These are phyloP conservation scores for Pseudocercospora macadamiae DNA, from an alignment of 2,329 filamentous ascomycete species.

Conservation along the genomic window DNA sequence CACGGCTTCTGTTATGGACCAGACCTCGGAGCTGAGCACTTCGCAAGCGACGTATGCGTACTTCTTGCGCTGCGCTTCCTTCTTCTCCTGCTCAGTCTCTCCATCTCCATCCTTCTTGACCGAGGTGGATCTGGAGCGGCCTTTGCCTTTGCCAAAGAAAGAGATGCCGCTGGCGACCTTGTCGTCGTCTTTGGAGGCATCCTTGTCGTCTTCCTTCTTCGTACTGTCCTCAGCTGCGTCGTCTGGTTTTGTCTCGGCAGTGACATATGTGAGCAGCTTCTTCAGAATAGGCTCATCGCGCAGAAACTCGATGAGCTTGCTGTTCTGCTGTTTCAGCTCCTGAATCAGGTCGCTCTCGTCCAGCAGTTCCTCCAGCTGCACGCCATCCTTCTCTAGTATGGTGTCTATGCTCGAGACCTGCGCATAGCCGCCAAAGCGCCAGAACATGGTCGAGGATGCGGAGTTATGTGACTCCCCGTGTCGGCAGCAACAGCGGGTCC, in stretches of 20 bases:
- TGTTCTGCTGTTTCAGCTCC: slow-evolving; percentile 97
- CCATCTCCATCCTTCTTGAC: slow-evolving; percentile 43
- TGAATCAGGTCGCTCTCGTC: slow-evolving; percentile 96
- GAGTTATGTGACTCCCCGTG: slow-evolving; percentile 15
- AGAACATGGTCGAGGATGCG: slow-evolving; percentile 78
- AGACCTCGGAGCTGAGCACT: slow-evolving; percentile 91
- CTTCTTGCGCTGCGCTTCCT: slow-evolving; percentile 87
- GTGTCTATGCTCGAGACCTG: slow-evolving; percentile 96
- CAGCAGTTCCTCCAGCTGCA: slow-evolving; percentile 91
- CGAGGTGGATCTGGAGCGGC: slow-evolving; percentile 46
- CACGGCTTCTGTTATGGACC: slow-evolving; percentile 92
- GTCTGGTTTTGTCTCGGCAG: slow-evolving; percentile 69
- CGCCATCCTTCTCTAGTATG: slow-evolving; percentile 92
- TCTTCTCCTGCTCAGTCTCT: slow-evolving; percentile 65
- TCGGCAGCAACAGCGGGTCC: slow-evolving; percentile 13
- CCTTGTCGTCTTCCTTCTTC: slow-evolving; percentile 29
- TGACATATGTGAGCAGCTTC: slow-evolving; percentile 86
- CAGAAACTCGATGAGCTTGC: slow-evolving; percentile 94
- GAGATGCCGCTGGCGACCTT: slow-evolving; percentile 44
- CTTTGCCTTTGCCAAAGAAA: slow-evolving; percentile 52
- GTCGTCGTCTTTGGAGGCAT: slow-evolving; percentile 55
- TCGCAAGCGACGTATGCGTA: slow-evolving; percentile 94
- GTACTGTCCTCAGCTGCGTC: slow-evolving; percentile 41
- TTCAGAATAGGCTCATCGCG: slow-evolving; percentile 84
- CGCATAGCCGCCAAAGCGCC: slow-evolving; percentile 98